Conservation (phyloP, 768 basidiomycete genomes). For the Lanmaoa rubissima region DNA sequence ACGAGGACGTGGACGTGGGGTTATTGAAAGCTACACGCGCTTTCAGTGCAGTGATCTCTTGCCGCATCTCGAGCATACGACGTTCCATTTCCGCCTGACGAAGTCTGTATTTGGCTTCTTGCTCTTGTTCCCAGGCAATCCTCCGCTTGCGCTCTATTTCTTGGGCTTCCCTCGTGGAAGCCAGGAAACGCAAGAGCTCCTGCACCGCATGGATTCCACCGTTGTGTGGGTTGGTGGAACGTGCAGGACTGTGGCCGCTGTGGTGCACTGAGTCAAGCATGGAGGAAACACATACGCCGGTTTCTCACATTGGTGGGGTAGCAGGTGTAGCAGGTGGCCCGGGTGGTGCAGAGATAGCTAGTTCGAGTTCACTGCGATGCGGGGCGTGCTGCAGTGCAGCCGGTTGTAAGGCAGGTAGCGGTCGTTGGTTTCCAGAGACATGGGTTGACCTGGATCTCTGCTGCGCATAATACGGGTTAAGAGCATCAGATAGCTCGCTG, state of each 20-base stretch:
- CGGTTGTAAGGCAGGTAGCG: conserved; percentile 27
- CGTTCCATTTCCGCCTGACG: conserved; percentile 59
- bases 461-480: conserved; percentile 64
- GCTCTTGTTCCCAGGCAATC: conserved; percentile 65
- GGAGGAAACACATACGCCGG: not conserved
- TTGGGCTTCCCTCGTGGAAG: conserved; percentile 56
- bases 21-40: conserved; percentile 35
- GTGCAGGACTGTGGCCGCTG: conserved; percentile 12
- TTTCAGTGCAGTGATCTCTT: conserved; percentile 49
- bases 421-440: conserved; percentile 17
- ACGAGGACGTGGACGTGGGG: conserved; percentile 8
- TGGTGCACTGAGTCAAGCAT: not conserved
- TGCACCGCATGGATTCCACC: conserved; percentile 49
- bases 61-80: conserved; percentile 52
- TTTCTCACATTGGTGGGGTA: conserved; percentile 39
- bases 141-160: conserved; percentile 60
- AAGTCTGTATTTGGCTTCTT: conserved; percentile 57
- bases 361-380: conserved; percentile 64
- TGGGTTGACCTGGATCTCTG: conserved; percentile 33
- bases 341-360: conserved; percentile 49
- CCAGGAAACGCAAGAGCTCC: conserved; percentile 57
- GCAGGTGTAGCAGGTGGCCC: conserved; percentile 28
- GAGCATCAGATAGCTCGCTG: conserved; percentile 77
- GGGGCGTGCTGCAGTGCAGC: conserved; percentile 44
- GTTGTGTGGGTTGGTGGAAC: conserved; percentile 31